Conservation (phyloP, 768 basidiomycete genomes). For the Tylopilus plumbeoviolaceoides region DNA sequence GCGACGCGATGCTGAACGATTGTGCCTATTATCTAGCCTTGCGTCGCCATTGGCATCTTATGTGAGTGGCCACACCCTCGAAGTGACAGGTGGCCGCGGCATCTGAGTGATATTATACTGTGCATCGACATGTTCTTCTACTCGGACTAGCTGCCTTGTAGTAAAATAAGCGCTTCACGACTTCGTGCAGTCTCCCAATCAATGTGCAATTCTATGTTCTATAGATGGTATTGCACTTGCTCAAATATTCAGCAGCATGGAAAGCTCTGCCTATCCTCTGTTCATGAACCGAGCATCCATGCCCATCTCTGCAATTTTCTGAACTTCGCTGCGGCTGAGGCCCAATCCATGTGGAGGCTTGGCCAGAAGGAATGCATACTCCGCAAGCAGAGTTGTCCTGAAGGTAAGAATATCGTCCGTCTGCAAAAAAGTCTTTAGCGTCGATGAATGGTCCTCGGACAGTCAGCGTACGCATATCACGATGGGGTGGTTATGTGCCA, state of each 20-base stretch:
- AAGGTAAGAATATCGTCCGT: conserved; percentile 83
- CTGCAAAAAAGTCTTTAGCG: conserved; percentile 34
- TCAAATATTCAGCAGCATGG: background rate
- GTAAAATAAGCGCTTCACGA: background rate
- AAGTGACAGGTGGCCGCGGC: conserved; percentile 78
- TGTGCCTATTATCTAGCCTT: conserved; percentile 42
- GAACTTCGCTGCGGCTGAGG: conserved; percentile 54
- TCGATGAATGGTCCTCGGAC: background rate
- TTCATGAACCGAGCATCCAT: conserved; percentile 37
- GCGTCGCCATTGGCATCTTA: conserved; percentile 76
- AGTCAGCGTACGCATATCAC: conserved; percentile 60
- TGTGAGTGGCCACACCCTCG: conserved; percentile 78
- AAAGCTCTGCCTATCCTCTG: background rate
- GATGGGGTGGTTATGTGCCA: conserved; percentile 61
- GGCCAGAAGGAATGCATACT: conserved; percentile 79
- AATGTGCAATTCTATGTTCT: too few species aligned
- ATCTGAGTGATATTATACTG: conserved; percentile 48
- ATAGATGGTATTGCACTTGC: too few species aligned
- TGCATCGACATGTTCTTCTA: background rate
- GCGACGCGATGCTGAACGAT: conserved; percentile 2
- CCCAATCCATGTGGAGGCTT: conserved; percentile 69
- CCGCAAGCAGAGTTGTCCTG: conserved; percentile 65
- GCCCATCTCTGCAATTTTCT: conserved; percentile 55
- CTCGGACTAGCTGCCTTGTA: background rate
- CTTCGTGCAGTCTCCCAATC: too few species aligned